These are phyloP conservation scores for Cylindrotheca fusiformis DNA, from an alignment of 108 stramenopile species.

Conservation along the genomic window DNA sequence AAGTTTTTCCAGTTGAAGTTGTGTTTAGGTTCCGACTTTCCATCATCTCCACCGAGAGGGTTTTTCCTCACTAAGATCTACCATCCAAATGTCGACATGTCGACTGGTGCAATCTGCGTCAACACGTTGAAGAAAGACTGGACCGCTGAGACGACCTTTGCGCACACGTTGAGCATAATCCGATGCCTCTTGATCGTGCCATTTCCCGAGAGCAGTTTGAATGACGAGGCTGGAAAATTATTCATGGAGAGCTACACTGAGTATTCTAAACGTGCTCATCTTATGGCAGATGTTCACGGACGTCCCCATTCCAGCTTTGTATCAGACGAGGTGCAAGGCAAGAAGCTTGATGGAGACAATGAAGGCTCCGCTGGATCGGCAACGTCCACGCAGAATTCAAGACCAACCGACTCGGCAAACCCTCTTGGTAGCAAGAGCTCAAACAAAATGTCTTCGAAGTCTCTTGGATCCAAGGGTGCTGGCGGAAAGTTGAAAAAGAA, in stretches of 20 bases:
- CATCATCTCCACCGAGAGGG: conserved; percentile 91
- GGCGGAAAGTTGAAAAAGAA: conserved; percentile 50
- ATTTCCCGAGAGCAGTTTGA: conserved; percentile 97
- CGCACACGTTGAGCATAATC: conserved; percentile 96
- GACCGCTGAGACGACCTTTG: conserved; percentile 83
- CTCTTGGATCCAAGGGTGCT: conserved; percentile 18
- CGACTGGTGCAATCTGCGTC: conserved; percentile 97
- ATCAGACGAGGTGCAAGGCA: conserved; percentile 21
- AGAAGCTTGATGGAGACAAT: conserved; percentile 12
- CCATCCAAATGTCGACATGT: conserved; percentile 96
- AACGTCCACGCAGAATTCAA: conserved; percentile 10
- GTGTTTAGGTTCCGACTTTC: conserved; percentile 82
- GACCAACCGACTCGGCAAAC: conserved; percentile 10
- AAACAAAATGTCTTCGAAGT: conserved; percentile 28
- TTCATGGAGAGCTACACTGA: conserved; percentile 99
- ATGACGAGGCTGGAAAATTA: conserved; percentile 98
- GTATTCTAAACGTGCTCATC: conserved; percentile 87
- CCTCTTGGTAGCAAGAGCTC: conserved; percentile 41
- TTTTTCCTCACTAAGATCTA: conserved; percentile 98
- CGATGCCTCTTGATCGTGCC: conserved; percentile 98
- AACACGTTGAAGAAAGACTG: conserved; percentile 98
- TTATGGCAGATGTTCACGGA: conserved; percentile 96
- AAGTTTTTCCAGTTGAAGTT: conserved; percentile 95
- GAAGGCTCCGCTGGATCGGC: conserved; percentile 8
- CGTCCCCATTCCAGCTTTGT: conserved; percentile 22